Base-by-base conservation (phyloP, 208 protist species). In the Kentomonas sorsogonicus region DNA sequence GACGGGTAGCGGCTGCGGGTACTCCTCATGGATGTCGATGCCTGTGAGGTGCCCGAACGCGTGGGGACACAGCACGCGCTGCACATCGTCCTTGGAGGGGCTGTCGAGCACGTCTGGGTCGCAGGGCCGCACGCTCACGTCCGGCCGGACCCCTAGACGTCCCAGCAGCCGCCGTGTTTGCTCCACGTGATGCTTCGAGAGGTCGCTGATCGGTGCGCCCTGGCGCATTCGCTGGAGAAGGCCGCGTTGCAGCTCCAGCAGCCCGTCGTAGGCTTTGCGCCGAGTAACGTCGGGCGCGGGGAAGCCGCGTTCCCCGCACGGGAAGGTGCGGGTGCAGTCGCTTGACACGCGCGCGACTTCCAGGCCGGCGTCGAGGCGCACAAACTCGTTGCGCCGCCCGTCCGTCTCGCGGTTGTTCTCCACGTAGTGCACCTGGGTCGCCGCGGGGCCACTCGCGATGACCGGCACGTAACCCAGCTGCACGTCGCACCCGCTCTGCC, bases 261-360 rank as follows among this genome's bases (percentile, higher is more conserved):
- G 53, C 2, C 67, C 62, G 22, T 63, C 47, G 57, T 86, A 83
- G 20, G 75, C 52, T 25, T 38, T 27, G 9, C 38, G 39, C 23
- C 65, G 60, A 22, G 23, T 18, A 36, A 44, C 7, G 15, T 46
- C 18, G n/a, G 29, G 33, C 10, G 44, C 25, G 3, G 36, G 7
- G 41, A 80, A 70, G 45, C 7, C 10, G 0, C 29, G 3, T 2
- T 60, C 18, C 9, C 63, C 63, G 11, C 80, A 44, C 0, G 75
- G 75, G 29, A 86, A 79, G 6, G 79, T 83, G 0, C 79, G 79
- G 0, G 79, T 83, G 69, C 79, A 86, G 75, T 86, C 79, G 2
- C 69, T 83, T 2, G 79, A 75, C 43, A 83, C 72, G 26, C 53
- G 20, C 23, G 71, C 62, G 43, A 86, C 67, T 39, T 79, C 69